Percentiles rank a stretch among this genome's conserved stretches.
These are phyloP conservation scores for Epichloe elymi DNA, from an alignment of 2,329 filamentous ascomycete species.

Conservation along the genomic window DNA sequence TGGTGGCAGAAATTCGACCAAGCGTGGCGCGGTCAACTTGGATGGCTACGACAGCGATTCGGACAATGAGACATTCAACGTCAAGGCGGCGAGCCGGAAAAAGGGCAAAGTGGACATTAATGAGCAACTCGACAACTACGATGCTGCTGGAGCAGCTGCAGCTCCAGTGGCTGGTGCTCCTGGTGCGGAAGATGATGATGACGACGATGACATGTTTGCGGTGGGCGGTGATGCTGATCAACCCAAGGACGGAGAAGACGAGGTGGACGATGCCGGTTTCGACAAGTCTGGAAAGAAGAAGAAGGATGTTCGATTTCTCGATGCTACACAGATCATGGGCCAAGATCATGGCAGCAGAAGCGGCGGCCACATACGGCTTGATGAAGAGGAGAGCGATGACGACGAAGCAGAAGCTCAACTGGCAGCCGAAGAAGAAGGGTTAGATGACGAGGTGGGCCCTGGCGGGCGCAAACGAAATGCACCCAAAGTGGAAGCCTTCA, in stretches of 20 bases:
- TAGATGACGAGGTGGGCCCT: slow-evolving; percentile 82
- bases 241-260: slow-evolving; percentile 28
- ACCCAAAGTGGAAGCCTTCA: slow-evolving; percentile 91
- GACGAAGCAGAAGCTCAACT: slow-evolving; percentile 57
- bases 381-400: slow-evolving; percentile 42
- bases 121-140: slow-evolving; percentile 42
- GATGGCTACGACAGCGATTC: slow-evolving; percentile 97
- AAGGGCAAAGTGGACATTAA: slow-evolving; percentile 36
- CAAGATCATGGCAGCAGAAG: slow-evolving; percentile 62
- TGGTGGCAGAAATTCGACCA: slow-evolving; percentile 62
- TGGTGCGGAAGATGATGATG: slow-evolving; percentile 30
- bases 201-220: slow-evolving; percentile 78
- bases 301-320: slow-evolving; percentile 48
- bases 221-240: slow-evolving; percentile 37
- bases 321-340: slow-evolving; percentile 57
- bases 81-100: slow-evolving; percentile 49
- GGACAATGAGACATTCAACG: slow-evolving; percentile 76
- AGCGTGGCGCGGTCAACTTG: slow-evolving; percentile 88
- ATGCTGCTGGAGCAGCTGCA: slow-evolving; percentile 29
- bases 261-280: slow-evolving; percentile 21
- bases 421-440: slow-evolving; percentile 58
- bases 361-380: slow-evolving; percentile 56
- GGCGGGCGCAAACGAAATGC: slow-evolving; percentile 88
- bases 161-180: slow-evolving; percentile 17
- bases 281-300: slow-evolving; percentile 40